These are phyloP conservation scores for Nyssa sinensis DNA, from an alignment of 148 eudicot species.

Conservation along the genomic window DNA sequence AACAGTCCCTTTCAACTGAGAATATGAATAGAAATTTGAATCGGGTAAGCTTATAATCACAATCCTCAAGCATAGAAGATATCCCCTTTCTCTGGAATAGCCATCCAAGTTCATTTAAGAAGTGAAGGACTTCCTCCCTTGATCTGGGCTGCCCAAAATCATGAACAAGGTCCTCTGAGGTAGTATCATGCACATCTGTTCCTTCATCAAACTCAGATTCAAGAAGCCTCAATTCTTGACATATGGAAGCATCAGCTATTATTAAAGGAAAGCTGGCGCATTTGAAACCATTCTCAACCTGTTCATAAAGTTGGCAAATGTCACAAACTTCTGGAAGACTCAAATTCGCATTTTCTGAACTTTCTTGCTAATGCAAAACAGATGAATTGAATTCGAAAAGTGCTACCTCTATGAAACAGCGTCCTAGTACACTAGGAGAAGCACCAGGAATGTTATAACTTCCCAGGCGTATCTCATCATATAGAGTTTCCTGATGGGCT, in stretches of 20 bases:
- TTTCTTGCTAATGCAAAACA: not conserved
- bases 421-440: constrained; percentile 42
- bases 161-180: constrained; percentile 11
- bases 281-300: constrained; percentile 79
- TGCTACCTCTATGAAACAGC: constrained; percentile 80
- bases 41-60: constrained; percentile 30
- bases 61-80: constrained; percentile 22
- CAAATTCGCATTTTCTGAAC: not conserved
- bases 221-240: constrained; percentile 68
- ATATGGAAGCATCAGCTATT: constrained; percentile 64
- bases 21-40: constrained; percentile 35
- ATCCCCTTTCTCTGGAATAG: constrained; percentile 42
- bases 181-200: constrained; percentile 19
- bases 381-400: constrained; percentile 13
- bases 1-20: constrained; percentile 48
- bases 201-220: constrained; percentile 50
- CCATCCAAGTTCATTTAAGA: constrained; percentile 62
- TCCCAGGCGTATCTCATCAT: constrained; percentile 45
- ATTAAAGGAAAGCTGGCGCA: constrained; percentile 70
- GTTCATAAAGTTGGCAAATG: constrained; percentile 27
- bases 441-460: constrained; percentile 41
- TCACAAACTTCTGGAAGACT: not conserved
- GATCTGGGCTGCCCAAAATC: constrained; percentile 19
- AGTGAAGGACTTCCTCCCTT: constrained; percentile 40
- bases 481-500: constrained; percentile 27